Conservation (phyloP, 116 monocot species). For the Trichopus zeylanicus region DNA sequence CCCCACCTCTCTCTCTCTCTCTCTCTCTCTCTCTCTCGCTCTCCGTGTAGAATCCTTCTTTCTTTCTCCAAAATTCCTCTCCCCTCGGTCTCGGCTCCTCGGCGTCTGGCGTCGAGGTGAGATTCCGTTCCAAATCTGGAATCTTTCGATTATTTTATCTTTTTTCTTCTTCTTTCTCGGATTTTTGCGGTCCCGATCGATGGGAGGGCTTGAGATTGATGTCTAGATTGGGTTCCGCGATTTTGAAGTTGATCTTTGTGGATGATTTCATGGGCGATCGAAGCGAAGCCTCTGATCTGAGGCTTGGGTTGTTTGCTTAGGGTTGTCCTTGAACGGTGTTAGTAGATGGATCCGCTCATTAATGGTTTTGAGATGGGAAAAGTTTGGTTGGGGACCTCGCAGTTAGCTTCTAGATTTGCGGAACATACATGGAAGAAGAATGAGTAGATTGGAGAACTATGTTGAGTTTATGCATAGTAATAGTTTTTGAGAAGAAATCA, state of each 20-base stretch:
- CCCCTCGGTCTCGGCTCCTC: neutral
- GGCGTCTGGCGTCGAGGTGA: neutral
- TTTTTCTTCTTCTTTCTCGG: neutral
- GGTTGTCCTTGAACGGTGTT: no score
- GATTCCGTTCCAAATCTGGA: neutral
- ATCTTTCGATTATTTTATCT: neutral
- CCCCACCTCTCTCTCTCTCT: neutral
- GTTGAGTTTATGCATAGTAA: no score
- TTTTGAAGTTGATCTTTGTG: neutral
- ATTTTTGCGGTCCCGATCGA: neutral
- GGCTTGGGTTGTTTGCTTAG: no score
- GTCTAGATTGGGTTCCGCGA: neutral
- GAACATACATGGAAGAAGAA: no score
- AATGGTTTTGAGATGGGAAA: no score
- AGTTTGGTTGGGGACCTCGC: no score
- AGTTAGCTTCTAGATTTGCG: no score
- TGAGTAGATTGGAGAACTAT: no score
- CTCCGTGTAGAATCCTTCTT: neutral
- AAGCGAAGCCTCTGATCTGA: neutral
- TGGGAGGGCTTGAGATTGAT: neutral
- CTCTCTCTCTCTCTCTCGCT: neutral
- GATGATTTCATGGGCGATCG: neutral
- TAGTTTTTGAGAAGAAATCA: no score
- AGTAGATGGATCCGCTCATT: no score
- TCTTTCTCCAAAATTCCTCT: neutral